Evolutionary conservation across 805 yeast genomes (phyloP).

Genomic region (Metschnikowia proteae): DNA sequence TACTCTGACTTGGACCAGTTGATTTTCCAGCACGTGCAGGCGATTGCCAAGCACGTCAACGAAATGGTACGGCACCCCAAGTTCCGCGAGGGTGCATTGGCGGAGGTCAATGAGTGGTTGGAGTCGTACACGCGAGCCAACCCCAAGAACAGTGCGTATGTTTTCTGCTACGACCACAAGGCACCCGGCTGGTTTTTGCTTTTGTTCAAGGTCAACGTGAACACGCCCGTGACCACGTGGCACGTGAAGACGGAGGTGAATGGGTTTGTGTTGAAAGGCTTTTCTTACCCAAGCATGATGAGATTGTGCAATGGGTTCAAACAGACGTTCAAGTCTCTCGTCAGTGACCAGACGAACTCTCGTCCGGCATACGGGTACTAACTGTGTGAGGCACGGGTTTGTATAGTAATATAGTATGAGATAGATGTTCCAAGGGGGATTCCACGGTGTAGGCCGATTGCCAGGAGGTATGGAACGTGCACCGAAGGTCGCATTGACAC

Average conservation of each 20-base stretch:
- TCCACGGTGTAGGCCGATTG: too few species aligned
- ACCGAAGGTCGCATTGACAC: too few species aligned
- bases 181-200: conserved; percentile 92
- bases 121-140: conserved; percentile 88
- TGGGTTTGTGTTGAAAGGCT: conserved; percentile 76
- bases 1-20: conserved; percentile 92
- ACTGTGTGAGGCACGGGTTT: not conserved
- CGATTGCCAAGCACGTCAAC: conserved; percentile 75
- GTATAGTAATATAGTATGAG: not conserved
- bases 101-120: conserved; percentile 82
- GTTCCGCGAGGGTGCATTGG: conserved; percentile 73
- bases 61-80: conserved; percentile 85
- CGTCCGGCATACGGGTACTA: conserved; percentile 16
- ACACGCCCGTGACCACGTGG: conserved; percentile 73
- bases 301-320: conserved; percentile 94
- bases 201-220: conserved; percentile 76
- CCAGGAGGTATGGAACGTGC: too few species aligned
- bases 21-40: conserved; percentile 80
- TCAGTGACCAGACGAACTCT: conserved; percentile 19
- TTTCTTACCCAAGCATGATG: conserved; percentile 84
- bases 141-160: conserved; percentile 84
- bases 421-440: too few species aligned
- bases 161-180: conserved; percentile 84
- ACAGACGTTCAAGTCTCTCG: conserved; percentile 45
- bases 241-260: conserved; percentile 86